A percentile compares a stretch with the other conserved stretches of the same genome.
phyloP scores from a whole-genome alignment of 2,329 filamentous ascomycete species.

The Ascochyta fabae region DNA sequence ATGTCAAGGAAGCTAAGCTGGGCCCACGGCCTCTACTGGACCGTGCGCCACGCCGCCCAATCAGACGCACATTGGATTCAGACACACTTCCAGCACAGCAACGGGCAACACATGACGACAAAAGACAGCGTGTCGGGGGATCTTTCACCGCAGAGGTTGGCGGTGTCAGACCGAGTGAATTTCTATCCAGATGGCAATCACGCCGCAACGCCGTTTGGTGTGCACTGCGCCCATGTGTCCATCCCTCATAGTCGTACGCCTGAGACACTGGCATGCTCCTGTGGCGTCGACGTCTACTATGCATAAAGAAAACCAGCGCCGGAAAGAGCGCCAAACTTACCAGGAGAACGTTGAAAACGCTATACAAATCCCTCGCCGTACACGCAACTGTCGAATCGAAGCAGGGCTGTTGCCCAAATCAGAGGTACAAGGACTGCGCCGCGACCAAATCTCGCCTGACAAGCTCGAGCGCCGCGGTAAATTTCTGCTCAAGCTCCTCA shows the following conservation, averaged over 20 bases:
- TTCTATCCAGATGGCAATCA: conserved; percentile 34
- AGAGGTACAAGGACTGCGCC: conserved; percentile 87
- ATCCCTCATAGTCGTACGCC: conserved; percentile 25
- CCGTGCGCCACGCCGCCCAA: conserved; percentile 9
- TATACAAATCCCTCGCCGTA: conserved; percentile 14
- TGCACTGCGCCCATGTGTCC: conserved; percentile 21
- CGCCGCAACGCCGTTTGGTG: conserved; percentile 21
- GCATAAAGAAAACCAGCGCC: conserved; percentile 24
- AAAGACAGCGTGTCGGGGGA: conserved; percentile 21
- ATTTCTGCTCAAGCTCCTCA: conserved; percentile 90
- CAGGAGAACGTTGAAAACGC: conserved; percentile 17
- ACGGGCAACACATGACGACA: conserved; percentile 3
- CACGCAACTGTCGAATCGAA: conserved; percentile 11
- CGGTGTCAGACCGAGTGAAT: conserved; percentile 40
- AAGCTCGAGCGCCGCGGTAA: conserved; percentile 83
- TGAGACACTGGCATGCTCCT: conserved; percentile 23
- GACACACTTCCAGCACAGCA: conserved; percentile 8
- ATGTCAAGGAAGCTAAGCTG: conserved; percentile 14
- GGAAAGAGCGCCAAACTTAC: conserved; percentile 25
- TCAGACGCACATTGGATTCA: background rate
- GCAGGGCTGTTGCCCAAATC: conserved; percentile 15
- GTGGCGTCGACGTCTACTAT: conserved; percentile 21
- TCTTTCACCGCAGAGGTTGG: conserved; percentile 26
- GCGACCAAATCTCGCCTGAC: conserved; percentile 93
- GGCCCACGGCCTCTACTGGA: background rate